These are phyloP conservation scores for Calocybe gambosa DNA, from an alignment of 1,284 basidiomycete genomes.

Conservation along the genomic window DNA sequence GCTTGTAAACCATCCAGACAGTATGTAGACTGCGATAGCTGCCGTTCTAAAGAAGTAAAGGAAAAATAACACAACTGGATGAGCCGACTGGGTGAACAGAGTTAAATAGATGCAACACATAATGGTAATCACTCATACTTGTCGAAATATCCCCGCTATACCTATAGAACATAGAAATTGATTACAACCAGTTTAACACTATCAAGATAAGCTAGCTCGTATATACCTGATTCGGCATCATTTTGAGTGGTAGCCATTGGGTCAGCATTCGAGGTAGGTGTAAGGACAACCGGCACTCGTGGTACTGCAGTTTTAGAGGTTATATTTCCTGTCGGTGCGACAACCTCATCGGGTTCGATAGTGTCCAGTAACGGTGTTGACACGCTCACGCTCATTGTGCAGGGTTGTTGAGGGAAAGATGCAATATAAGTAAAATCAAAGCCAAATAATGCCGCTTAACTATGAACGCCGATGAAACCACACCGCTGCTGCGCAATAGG, in stretches of 20 bases:
- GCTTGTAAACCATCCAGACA: conserved; percentile 81
- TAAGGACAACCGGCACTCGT: conserved; percentile 45
- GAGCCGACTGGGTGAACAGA: conserved; percentile 54
- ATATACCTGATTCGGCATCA: conserved; percentile 69
- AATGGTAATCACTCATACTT: conserved; percentile 38
- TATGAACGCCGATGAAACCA: conserved; percentile 9
- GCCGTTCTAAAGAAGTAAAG: conserved; percentile 82
- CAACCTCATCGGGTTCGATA: conserved; percentile 66
- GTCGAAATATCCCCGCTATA: conserved; percentile 67
- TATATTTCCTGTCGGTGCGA: conserved; percentile 33
- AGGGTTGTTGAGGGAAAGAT: neutral
- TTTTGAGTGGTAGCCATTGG: conserved; percentile 46
- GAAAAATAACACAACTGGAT: conserved; percentile 78
- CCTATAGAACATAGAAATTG: conserved; percentile 33
- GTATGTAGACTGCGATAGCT: conserved; percentile 82
- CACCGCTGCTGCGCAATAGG: conserved; percentile 8
- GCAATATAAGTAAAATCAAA: conserved; percentile 10
- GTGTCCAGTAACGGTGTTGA: conserved; percentile 53
- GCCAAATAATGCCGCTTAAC: conserved; percentile 12
- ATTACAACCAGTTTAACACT: neutral
- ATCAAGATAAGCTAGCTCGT: neutral
- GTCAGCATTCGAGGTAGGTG: conserved; percentile 40
- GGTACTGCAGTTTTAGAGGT: conserved; percentile 25
- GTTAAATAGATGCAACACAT: neutral
- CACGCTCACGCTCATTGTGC: conserved; percentile 40